Conservation (phyloP, 495 filamentous ascomycete genomes). For the Immersiella caudata region DNA sequence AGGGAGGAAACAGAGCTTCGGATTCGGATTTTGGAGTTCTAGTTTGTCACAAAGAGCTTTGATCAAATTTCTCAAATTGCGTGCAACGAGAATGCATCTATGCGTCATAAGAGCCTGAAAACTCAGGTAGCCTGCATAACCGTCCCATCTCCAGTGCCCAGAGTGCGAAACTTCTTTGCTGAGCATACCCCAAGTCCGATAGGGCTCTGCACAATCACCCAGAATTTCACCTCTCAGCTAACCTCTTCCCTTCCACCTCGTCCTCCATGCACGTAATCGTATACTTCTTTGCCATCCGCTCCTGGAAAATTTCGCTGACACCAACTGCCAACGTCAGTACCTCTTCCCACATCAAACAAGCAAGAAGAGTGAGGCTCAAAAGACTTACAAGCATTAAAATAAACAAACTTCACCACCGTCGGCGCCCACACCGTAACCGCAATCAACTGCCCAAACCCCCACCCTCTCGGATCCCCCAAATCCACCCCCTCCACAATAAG, state of each 20-base stretch:
- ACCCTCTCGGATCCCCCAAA: constrained; percentile 16
- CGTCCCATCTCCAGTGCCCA: constrained; percentile 10
- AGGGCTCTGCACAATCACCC: constrained; percentile 2
- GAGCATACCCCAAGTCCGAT: constrained; percentile 8
- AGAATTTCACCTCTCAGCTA: constrained; percentile 2
- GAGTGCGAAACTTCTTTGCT: constrained; percentile 10
- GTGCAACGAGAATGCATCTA: constrained; percentile 12
- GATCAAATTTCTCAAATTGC: constrained; percentile 8
- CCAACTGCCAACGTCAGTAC: constrained; percentile 5
- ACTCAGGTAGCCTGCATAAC: constrained; percentile 10
- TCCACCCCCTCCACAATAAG: constrained; percentile 4
- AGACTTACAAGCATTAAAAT: constrained; percentile 11
- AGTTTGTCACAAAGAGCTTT: constrained; percentile 9
- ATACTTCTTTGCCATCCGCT: constrained; percentile 5
- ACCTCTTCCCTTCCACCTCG: constrained; percentile 1
- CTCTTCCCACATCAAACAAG: constrained; percentile 1
- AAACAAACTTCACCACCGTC: constrained; percentile 28
- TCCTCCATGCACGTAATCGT: constrained; percentile 4
- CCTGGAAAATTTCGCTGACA: not conserved
- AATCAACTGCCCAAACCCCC: constrained; percentile 35
- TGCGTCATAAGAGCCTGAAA: constrained; percentile 8
- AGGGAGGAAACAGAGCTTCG: constrained; percentile 9
- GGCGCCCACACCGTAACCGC: constrained; percentile 32
- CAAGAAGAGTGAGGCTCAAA: no score
- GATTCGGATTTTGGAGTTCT: not conserved